These are phyloP conservation scores for Tetrapisispora namnaoensis DNA, from an alignment of 805 yeast species.

Conservation along the genomic window DNA sequence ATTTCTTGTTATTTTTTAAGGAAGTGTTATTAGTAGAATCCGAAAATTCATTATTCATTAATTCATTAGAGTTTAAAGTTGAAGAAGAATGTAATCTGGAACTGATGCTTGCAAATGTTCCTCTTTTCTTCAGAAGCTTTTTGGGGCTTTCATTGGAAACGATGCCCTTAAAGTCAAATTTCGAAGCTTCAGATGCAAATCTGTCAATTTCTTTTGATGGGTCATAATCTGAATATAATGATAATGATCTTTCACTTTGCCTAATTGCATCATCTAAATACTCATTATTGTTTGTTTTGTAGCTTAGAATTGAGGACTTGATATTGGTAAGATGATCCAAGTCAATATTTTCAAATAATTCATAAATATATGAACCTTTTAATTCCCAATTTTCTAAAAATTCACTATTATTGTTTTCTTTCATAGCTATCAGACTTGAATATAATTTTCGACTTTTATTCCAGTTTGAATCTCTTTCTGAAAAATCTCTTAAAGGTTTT, in stretches of 20 bases:
- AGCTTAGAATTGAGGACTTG: conserved; percentile 56
- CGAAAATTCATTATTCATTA: conserved; percentile 27
- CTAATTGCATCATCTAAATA: conserved; percentile 35
- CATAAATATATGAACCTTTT: conserved; percentile 68
- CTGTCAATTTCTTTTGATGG: conserved; percentile 51
- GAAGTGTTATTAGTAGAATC: conserved; percentile 24
- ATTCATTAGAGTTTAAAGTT: conserved; percentile 25
- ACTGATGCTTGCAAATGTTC: conserved; percentile 21
- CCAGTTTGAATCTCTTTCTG: conserved; percentile 46
- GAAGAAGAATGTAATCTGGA: conserved; percentile 23
- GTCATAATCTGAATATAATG: conserved; percentile 52
- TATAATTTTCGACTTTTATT: conserved; percentile 42
- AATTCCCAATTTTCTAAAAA: conserved; percentile 61
- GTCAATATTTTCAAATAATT: conserved; percentile 66
- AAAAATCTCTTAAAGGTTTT: conserved; percentile 43
- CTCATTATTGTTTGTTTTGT: conserved; percentile 52
- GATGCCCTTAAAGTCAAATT: conserved; percentile 15
- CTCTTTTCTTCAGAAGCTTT: conserved; percentile 13
- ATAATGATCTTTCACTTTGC: conserved; percentile 54
- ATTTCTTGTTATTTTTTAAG: conserved; percentile 21
- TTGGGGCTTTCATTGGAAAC: conserved; percentile 4
- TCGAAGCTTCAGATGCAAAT: conserved; percentile 37
- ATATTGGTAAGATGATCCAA: conserved; percentile 48
- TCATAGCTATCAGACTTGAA: conserved; percentile 34
- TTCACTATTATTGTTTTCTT: conserved; percentile 33